Evolutionary conservation across 1,139 yeast species (phyloP).

Genomic region (Debaryomyces robertsiae): DNA sequence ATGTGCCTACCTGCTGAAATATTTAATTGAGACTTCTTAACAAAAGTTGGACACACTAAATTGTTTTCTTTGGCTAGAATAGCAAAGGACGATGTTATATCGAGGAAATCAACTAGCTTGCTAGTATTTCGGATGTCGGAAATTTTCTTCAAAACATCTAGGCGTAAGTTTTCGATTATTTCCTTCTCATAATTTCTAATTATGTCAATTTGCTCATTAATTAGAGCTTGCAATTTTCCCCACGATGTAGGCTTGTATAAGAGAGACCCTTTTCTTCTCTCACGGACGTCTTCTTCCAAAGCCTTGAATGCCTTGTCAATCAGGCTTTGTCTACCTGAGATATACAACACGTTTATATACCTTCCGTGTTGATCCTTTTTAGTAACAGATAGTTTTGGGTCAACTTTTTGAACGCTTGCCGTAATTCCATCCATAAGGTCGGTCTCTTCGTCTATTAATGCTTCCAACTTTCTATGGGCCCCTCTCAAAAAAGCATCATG

Average conservation of each 20-base stretch:
- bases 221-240: constrained; percentile 31
- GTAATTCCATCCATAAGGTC: constrained; percentile 24
- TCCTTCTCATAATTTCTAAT: constrained; percentile 45
- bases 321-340: constrained; percentile 37
- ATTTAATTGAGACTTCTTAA: constrained; percentile 45
- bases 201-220: constrained; percentile 27
- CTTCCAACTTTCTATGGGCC: constrained; percentile 38
- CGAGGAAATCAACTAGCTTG: constrained; percentile 63
- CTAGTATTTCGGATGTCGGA: constrained; percentile 48
- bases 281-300: constrained; percentile 26
- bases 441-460: constrained; percentile 27
- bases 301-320: constrained; percentile 21
- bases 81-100: constrained; percentile 75
- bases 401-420: constrained; percentile 25
- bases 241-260: constrained; percentile 37
- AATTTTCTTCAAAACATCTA: constrained; percentile 38
- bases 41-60: constrained; percentile 67
- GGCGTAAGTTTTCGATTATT: constrained; percentile 46
- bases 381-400: constrained; percentile 30
- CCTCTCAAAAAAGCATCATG: constrained; percentile 27
- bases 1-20: constrained; percentile 73
- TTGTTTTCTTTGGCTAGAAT: constrained; percentile 63
- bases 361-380: constrained; percentile 37
- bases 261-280: constrained; percentile 32
- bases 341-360: constrained; percentile 33